phyloP scores from a whole-genome alignment of 805 yeast species.

The Helenozyma rhizophorensis region DNA sequence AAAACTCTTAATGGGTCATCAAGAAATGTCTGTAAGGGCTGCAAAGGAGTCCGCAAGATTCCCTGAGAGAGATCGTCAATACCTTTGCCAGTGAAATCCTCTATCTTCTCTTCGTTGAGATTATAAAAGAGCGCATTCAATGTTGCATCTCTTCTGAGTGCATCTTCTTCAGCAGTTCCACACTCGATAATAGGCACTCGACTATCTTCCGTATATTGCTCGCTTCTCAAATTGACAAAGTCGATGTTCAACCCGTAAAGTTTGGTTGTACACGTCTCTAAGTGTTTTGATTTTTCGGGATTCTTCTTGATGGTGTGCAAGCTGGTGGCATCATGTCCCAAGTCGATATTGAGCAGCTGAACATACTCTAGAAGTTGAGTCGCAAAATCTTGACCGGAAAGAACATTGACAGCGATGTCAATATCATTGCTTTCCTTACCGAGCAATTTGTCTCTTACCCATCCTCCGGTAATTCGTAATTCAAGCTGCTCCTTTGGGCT shows the following conservation, averaged over 20 bases:
- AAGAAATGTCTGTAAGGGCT: conserved; percentile 76
- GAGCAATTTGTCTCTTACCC: conserved; percentile 94
- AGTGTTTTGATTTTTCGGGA: conserved; percentile 93
- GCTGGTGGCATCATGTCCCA: conserved; percentile 25
- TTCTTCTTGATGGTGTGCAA: conserved; percentile 84
- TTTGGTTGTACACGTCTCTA: conserved; percentile 93
- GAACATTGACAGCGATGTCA: conserved; percentile 82
- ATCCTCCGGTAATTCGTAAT: conserved; percentile 90
- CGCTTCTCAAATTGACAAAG: conserved; percentile 87
- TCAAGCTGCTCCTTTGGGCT: conserved; percentile 32
- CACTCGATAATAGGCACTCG: conserved; percentile 79
- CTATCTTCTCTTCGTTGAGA: conserved; percentile 61
- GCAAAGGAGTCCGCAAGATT: conserved; percentile 80
- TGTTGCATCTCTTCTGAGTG: conserved; percentile 91
- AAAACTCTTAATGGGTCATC: conserved; percentile 94
- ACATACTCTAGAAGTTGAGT: conserved; percentile 52
- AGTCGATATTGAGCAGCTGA: conserved; percentile 21
- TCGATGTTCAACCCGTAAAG: conserved; percentile 83
- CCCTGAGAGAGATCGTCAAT: conserved; percentile 66
- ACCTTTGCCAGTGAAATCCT: conserved; percentile 81
- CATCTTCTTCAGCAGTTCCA: conserved; percentile 93
- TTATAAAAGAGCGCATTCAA: conserved; percentile 89
- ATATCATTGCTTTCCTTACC: conserved; percentile 80
- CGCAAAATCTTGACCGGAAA: conserved; percentile 88
- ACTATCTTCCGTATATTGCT: conserved; percentile 76